These are phyloP conservation scores for Saccharomyces hybrid DNA, from an alignment of 1,139 yeast genomes.

Conservation along the genomic window DNA sequence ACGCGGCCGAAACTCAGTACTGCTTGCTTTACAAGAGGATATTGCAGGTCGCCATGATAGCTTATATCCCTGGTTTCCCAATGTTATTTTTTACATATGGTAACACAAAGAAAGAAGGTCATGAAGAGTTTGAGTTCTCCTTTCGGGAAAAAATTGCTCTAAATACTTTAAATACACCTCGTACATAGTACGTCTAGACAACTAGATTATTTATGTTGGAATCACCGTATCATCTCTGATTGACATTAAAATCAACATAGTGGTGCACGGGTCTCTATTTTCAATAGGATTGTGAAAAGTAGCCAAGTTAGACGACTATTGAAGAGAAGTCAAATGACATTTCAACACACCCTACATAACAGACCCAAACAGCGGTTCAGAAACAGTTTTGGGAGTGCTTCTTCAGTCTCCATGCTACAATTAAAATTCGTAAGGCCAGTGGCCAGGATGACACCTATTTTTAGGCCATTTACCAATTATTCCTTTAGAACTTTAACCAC, in stretches of 20 bases:
- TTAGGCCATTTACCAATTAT: background rate
- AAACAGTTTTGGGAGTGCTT: background rate
- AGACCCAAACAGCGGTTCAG: background rate
- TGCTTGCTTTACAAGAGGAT: slow-evolving; percentile 50
- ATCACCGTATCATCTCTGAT: background rate
- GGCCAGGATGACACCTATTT: background rate
- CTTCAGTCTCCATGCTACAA: background rate
- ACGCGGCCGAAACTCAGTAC: slow-evolving; percentile 46
- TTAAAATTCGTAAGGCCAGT: background rate
- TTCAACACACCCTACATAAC: background rate
- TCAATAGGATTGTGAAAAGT: background rate
- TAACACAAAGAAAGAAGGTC: slow-evolving; percentile 72
- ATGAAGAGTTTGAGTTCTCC: slow-evolving; percentile 33
- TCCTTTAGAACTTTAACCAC: background rate
- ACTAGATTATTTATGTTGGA: background rate
- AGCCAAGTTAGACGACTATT: background rate
- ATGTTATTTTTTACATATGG: slow-evolving; percentile 81
- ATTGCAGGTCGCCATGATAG: slow-evolving; percentile 49
- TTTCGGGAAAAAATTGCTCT: slow-evolving; percentile 3
- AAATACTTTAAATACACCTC: background rate
- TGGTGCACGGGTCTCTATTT: background rate
- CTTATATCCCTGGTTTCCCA: slow-evolving; percentile 83
- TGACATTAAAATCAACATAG: background rate
- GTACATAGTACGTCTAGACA: background rate
- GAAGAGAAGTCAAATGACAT: background rate